phyloP scores from a whole-genome alignment of 1,139 yeast species.

The Zygosaccharomyces sapae region DNA sequence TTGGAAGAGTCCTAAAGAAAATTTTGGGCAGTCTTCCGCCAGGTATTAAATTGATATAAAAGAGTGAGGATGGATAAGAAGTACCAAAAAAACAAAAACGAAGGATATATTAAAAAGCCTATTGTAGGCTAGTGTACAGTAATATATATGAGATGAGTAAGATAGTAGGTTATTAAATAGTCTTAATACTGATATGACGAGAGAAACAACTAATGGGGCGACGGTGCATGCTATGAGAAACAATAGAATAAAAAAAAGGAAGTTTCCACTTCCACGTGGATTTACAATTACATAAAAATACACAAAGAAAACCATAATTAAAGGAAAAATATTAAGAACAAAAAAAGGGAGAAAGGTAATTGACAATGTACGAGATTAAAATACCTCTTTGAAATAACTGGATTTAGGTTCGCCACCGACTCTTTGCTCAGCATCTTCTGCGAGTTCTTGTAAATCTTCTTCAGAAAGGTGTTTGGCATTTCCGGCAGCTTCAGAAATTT shows the following conservation, averaged over 20 bases:
- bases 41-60: not conserved
- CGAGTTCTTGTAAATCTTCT: conserved; percentile 1
- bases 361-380: conserved; percentile 6
- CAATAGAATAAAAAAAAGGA: not conserved
- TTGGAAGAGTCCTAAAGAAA: too few relatives aligned
- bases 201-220: too few relatives aligned
- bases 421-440: not conserved
- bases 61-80: not conserved
- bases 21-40: too few relatives aligned
- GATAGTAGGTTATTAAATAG: conserved; percentile 4
- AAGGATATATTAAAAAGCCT: not conserved
- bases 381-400: conserved; percentile 34
- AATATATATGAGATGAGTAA: conserved; percentile 1
- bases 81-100: too few relatives aligned
- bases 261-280: conserved; percentile 3
- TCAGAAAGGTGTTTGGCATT: not conserved
- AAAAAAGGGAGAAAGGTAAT: not conserved
- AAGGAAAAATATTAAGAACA: not conserved
- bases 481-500: not conserved
- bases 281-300: conserved; percentile 2
- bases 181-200: conserved; percentile 2
- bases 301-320: not conserved
- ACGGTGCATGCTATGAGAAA: too few relatives aligned
- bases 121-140: not conserved
- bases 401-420: conserved; percentile 4